Conservation (phyloP, 257 asterid species). For the Voacanga thouarsii region DNA sequence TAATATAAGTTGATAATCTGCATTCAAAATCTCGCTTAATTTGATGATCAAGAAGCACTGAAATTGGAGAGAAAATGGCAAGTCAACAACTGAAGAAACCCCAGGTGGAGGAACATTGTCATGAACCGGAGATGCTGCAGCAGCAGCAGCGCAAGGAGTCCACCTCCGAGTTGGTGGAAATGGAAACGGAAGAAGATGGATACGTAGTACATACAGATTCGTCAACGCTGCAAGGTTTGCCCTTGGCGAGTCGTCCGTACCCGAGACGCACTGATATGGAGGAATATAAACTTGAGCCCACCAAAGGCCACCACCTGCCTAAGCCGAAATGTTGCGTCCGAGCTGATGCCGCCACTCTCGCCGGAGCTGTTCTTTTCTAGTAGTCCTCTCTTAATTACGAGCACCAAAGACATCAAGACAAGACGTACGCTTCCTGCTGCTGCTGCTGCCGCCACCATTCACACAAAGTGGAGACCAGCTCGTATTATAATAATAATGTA, state of each 20-base stretch:
- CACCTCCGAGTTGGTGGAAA: background rate
- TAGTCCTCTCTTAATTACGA: no score
- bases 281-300: constrained; percentile 15
- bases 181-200: background rate
- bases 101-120: background rate
- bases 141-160: background rate
- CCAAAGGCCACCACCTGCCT: constrained; percentile 21
- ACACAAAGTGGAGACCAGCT: no score
- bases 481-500: no score
- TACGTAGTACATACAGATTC: background rate
- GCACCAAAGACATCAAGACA: no score
- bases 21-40: background rate
- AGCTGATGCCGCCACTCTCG: background rate
- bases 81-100: background rate
- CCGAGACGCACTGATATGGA: constrained; percentile 24
- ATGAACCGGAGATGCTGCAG: background rate
- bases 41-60: background rate
- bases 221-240: no score
- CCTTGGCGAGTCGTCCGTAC: constrained; percentile 25
- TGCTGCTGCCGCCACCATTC: no score
- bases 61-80: background rate
- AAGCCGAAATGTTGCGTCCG: background rate
- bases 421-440: no score
- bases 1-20: no score
- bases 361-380: constrained; percentile 6